These are phyloP conservation scores for Thyridium curvatum DNA, from an alignment of 2,329 filamentous ascomycete species.

Conservation along the genomic window DNA sequence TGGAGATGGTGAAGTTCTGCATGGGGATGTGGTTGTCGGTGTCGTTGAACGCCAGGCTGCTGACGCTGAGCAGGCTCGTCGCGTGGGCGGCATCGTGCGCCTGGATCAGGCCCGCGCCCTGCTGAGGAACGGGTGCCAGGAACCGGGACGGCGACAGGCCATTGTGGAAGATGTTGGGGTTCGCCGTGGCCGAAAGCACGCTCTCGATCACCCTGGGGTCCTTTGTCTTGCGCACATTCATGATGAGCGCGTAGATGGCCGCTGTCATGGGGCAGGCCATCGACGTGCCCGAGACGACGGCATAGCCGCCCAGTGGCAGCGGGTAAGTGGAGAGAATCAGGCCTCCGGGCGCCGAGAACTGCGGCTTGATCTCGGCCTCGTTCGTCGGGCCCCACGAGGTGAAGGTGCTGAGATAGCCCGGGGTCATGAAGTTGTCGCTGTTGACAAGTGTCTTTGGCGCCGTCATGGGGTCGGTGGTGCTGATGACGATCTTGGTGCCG, in stretches of 20 bases:
- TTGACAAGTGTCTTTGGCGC: slow-evolving; percentile 25
- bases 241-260: slow-evolving; percentile 47
- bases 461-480: slow-evolving; percentile 33
- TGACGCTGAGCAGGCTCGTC: slow-evolving; percentile 44
- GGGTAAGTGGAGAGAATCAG: slow-evolving; percentile 46
- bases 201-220: slow-evolving; percentile 44
- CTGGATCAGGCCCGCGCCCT: slow-evolving; percentile 54
- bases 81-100: slow-evolving; percentile 52
- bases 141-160: slow-evolving; percentile 25
- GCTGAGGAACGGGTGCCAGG: slow-evolving; percentile 51
- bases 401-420: slow-evolving; percentile 32
- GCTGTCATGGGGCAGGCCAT: slow-evolving; percentile 41
- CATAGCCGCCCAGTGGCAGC: slow-evolving; percentile 31
- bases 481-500: slow-evolving; percentile 35
- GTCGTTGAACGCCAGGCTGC: slow-evolving; percentile 59
- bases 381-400: slow-evolving; percentile 40
- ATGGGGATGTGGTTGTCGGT: slow-evolving; percentile 46
- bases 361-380: slow-evolving; percentile 40
- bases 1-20: slow-evolving; percentile 48
- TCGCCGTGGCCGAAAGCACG: slow-evolving; percentile 41
- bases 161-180: slow-evolving; percentile 42
- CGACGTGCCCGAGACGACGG: slow-evolving; percentile 45
- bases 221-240: slow-evolving; percentile 42
- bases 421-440: slow-evolving; percentile 33
- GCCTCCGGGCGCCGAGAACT: slow-evolving; percentile 40